Base-by-base conservation (phyloP, 169 alveolate species). In the Plasmodium vinckei region DNA sequence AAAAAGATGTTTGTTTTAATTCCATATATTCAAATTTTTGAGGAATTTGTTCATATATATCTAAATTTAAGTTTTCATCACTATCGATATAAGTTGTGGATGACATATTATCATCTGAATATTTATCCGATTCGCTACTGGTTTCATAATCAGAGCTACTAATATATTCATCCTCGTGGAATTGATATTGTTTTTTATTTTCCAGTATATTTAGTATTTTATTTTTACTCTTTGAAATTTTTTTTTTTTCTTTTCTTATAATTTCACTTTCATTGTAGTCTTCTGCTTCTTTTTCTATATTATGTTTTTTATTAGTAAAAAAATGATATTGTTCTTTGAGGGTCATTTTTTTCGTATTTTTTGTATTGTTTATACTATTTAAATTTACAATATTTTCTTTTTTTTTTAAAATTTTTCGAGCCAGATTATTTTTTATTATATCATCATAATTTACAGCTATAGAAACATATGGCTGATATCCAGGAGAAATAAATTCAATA, bases 401-500 rank as follows among this genome's bases (percentile, higher is more conserved):
- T 64, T 46, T 86, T 51, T 72, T 86, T 70, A 86, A 27, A 33
- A 86, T 33, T 13, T 19, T 57, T 25, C 91, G 69, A n/a, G 70
- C 65, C 61, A 70, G 10, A 15, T 86, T 86, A 54, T 71, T 86
- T 65, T 47, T 86, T 72, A 57, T 42, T 1, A 86, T 59, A 57
- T 94, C 95, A 46, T 89, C 94, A 47, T 92, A 92, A 59, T 64
- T 88, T 12, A 94, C 87, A 5, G 99, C 99, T 51, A 98, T 97
- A 65, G 98, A 92, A 73, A 98, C 89, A 95, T 98, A 97, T 25
- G 97, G 96, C 94, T 98, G 99, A 93, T 97, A 98, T 10, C 98
- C 94, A 21, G 99, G 99, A 7, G 99, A 98, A 10, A 98, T 97
- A 97, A 97, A 98, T 92, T 98, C 99, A 25, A 95, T 94, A 68